Evolutionary conservation across 768 basidiomycete species (phyloP).

Genomic region (Tulasnella sp.): DNA sequence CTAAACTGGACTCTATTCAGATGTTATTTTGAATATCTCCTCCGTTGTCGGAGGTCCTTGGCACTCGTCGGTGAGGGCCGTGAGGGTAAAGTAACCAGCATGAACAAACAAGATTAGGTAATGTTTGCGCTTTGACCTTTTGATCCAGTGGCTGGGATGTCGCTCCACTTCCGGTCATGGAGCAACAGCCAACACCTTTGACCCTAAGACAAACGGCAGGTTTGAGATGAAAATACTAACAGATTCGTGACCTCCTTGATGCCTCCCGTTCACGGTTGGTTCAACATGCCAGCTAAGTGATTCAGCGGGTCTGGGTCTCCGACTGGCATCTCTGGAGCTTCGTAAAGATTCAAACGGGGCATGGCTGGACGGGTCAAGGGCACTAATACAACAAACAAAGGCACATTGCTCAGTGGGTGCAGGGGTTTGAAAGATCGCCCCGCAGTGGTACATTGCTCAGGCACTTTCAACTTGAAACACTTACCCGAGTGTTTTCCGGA

Average conservation of each 20-base stretch:
- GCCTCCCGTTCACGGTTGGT: neutral
- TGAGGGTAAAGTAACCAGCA: neutral
- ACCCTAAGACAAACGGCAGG: too few relatives aligned
- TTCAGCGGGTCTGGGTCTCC: neutral
- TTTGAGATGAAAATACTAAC: neutral
- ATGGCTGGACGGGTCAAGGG: too few relatives aligned
- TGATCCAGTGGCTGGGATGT: neutral
- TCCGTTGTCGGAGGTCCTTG: neutral
- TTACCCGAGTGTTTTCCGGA: neutral
- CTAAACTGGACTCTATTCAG: neutral
- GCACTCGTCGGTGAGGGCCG: neutral
- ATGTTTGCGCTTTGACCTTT: neutral
- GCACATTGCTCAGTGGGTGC: too few relatives aligned
- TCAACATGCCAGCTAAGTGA: neutral
- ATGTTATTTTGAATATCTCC: neutral
- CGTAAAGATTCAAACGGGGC: neutral
- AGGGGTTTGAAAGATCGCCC: neutral
- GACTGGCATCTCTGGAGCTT: neutral
- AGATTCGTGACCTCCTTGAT: neutral
- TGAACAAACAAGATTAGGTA: neutral
- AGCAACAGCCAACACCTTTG: neutral
- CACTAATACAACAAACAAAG: too few relatives aligned
- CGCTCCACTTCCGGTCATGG: neutral
- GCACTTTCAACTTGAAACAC: neutral
- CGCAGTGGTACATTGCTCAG: neutral